Conservation (phyloP, 345 rosid genomes). For the Boechera stricta region DNA sequence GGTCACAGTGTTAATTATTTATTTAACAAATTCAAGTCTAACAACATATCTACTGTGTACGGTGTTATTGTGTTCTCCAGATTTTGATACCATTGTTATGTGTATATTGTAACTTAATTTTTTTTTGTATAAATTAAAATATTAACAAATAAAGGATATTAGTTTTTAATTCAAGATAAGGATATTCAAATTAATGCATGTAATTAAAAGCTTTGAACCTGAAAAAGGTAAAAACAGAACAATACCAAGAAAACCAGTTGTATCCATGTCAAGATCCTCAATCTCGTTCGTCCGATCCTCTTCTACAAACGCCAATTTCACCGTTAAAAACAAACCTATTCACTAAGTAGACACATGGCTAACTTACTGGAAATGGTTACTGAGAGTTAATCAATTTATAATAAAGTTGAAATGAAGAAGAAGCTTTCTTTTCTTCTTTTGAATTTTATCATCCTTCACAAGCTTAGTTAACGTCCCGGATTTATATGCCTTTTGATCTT, state of each 20-base stretch:
- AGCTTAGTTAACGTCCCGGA: constrained; percentile 14
- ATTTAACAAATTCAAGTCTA: not conserved
- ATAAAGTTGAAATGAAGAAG: no score
- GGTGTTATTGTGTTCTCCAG: not conserved
- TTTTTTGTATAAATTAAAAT: not conserved
- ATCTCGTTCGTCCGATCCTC: constrained; percentile 32
- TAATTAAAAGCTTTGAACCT: constrained; percentile 36
- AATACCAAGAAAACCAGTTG: constrained; percentile 25
- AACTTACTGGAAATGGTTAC: not conserved
- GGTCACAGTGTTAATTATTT: no score
- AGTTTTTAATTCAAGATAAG: not conserved
- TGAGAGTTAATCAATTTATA: not conserved
- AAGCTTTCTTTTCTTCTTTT: not conserved
- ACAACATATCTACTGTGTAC: not conserved
- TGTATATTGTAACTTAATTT: not conserved
- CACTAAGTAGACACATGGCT: constrained; percentile 31
- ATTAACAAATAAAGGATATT: not conserved
- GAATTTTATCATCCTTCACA: no score
- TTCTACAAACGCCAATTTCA: constrained; percentile 17
- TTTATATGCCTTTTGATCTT: constrained; percentile 10
- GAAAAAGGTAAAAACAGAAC: constrained; percentile 18
- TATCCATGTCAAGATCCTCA: constrained; percentile 33
- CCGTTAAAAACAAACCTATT: not conserved
- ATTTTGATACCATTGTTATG: constrained; percentile 6
- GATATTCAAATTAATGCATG: constrained; percentile 31